Evolutionary conservation across 1,284 basidiomycete species (phyloP).

Genomic region (Pascua guehoae): DNA sequence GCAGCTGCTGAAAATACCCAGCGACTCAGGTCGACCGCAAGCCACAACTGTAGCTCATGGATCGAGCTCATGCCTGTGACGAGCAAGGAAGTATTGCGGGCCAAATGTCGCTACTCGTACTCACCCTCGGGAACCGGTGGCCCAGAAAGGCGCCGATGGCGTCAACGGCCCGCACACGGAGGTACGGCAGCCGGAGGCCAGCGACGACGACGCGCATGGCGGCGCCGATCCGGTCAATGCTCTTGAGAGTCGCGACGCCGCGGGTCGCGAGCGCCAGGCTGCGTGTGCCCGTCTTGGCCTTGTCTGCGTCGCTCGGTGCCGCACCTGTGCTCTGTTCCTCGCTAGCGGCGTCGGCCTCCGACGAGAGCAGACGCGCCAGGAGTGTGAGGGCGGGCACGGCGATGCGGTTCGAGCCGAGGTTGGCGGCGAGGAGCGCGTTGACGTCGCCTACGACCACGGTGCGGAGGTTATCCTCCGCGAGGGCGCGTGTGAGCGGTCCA

Average conservation of each 20-base stretch:
- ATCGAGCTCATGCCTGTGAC: neutral
- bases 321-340: neutral
- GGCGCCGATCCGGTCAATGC: slow-evolving; percentile 67
- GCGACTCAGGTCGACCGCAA: neutral
- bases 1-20: no score
- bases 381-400: slow-evolving; percentile 75
- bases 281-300: neutral
- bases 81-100: no score
- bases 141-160: slow-evolving; percentile 61
- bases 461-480: slow-evolving; percentile 52
- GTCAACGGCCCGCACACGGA: slow-evolving; percentile 55
- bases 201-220: slow-evolving; percentile 68
- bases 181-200: slow-evolving; percentile 10
- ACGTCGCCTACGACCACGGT: slow-evolving; percentile 57
- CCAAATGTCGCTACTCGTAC: slow-evolving; percentile 18
- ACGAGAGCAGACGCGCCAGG: slow-evolving; percentile 66
- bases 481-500: slow-evolving; percentile 56
- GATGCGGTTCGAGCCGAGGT: slow-evolving; percentile 62
- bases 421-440: slow-evolving; percentile 54
- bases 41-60: no score
- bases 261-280: slow-evolving; percentile 16
- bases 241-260: slow-evolving; percentile 58
- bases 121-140: slow-evolving; percentile 74
- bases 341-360: slow-evolving; percentile 30
- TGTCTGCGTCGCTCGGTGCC: neutral